phyloP scores from a whole-genome alignment of 1,139 yeast species.

The Blastobotrys persicus region DNA sequence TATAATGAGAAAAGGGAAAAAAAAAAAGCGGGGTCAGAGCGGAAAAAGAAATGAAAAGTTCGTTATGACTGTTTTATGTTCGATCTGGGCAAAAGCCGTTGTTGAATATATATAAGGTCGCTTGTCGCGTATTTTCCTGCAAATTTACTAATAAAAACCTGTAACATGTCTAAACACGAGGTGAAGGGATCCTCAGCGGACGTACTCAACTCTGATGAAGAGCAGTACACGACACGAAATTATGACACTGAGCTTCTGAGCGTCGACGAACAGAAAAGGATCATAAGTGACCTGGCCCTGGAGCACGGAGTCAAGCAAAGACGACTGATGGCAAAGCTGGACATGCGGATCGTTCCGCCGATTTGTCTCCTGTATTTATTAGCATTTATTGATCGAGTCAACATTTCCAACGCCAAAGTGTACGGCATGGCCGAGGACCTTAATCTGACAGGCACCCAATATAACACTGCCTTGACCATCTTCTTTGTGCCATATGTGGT shows the following conservation, averaged over 20 bases:
- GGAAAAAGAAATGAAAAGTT: background rate
- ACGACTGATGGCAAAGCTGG: conserved; percentile 60
- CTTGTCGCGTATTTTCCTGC: background rate
- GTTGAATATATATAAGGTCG: background rate
- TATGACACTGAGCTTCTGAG: conserved; percentile 6
- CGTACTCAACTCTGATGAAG: background rate
- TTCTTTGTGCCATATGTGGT: conserved; percentile 71
- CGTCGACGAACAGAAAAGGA: conserved; percentile 21
- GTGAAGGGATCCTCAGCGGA: background rate
- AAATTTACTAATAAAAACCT: background rate
- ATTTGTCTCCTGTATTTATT: conserved; percentile 66
- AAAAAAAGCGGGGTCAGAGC: background rate
- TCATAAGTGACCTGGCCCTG: conserved; percentile 43
- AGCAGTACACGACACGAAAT: background rate
- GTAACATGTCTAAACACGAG: background rate
- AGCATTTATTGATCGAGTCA: conserved; percentile 70
- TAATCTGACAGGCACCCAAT: conserved; percentile 48
- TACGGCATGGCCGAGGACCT: conserved; percentile 56
- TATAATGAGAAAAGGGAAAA: too few relatives aligned
- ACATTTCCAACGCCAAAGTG: conserved; percentile 69
- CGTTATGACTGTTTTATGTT: background rate
- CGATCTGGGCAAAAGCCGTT: background rate
- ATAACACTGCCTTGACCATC: conserved; percentile 56
- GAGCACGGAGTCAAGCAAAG: conserved; percentile 45
- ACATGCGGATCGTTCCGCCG: conserved; percentile 65